These are phyloP conservation scores for Phyllosticta citribraziliensis DNA, from an alignment of 2,329 filamentous ascomycete genomes.

Conservation along the genomic window DNA sequence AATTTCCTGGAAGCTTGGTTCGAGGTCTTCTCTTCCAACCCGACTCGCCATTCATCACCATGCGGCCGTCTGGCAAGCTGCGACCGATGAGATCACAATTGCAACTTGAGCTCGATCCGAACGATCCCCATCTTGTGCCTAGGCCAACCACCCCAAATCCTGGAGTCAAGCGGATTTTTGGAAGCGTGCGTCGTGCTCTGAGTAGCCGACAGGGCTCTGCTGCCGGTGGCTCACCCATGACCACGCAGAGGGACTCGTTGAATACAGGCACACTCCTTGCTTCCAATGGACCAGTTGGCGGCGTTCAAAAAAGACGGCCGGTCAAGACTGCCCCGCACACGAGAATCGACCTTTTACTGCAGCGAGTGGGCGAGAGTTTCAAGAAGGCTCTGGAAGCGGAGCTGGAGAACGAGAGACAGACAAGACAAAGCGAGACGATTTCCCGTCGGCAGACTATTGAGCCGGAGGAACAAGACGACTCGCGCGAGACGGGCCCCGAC, in stretches of 20 bases:
- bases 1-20: constrained; percentile 74
- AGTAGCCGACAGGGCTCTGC: constrained; percentile 44
- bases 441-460: neutral
- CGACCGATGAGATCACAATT: constrained; percentile 22
- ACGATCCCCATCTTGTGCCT: constrained; percentile 6
- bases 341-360: constrained; percentile 74
- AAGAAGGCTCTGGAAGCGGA: constrained; percentile 64
- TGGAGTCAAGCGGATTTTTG: constrained; percentile 77
- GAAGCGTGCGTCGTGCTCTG: constrained; percentile 73
- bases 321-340: constrained; percentile 33
- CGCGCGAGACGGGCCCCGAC: neutral
- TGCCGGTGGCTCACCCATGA: constrained; percentile 5
- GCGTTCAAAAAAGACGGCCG: constrained; percentile 11
- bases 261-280: neutral
- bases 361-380: constrained; percentile 68
- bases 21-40: constrained; percentile 79
- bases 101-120: constrained; percentile 20
- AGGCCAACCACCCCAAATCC: constrained; percentile 32
- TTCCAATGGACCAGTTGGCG: neutral
- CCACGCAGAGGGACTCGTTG: constrained; percentile 1
- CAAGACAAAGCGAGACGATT: neutral
- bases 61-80: constrained; percentile 18
- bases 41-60: constrained; percentile 67
- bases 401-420: constrained; percentile 21
- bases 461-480: neutral